Evolutionary conservation across 208 protist genomes (phyloP).

Genomic region (Strigomonas oncopelti): DNA sequence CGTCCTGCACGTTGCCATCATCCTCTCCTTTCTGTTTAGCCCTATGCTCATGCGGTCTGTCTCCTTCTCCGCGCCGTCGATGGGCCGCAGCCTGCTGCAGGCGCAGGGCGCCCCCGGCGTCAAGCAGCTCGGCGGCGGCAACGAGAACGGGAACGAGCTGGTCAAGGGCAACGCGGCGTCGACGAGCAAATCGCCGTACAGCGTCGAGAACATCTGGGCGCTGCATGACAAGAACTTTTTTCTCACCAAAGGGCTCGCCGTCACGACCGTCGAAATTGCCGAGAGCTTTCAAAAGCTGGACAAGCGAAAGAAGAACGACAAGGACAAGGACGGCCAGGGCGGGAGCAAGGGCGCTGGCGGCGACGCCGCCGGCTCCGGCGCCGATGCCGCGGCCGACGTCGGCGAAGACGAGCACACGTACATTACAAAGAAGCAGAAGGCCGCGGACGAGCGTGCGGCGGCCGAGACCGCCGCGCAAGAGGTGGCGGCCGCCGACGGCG

Average conservation of each 20-base stretch:
- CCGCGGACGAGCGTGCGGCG: slow-evolving; percentile 6
- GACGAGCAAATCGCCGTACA: not conserved
- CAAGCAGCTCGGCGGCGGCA: not conserved
- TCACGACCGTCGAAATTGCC: slow-evolving; percentile 26
- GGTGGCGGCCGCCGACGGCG: not conserved
- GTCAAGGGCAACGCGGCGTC: not conserved
- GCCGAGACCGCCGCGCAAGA: not conserved
- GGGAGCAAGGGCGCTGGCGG: not conserved
- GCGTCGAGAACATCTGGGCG: slow-evolving; percentile 37
- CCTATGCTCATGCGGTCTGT: slow-evolving; percentile 36
- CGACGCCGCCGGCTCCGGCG: not conserved
- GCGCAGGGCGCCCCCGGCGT: slow-evolving; percentile 21
- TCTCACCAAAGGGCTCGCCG: slow-evolving; percentile 26
- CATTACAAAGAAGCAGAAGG: slow-evolving; percentile 4
- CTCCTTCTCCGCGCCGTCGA: slow-evolving; percentile 35
- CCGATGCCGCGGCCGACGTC: not conserved
- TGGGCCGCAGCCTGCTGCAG: slow-evolving; percentile 31
- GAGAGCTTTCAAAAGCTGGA: slow-evolving; percentile 13
- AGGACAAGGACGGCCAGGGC: slow-evolving; percentile 9
- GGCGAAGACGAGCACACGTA: slow-evolving; percentile 22
- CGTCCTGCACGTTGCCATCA: slow-evolving; percentile 30
- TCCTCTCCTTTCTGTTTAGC: slow-evolving; percentile 27
- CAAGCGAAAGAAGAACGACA: slow-evolving; percentile 21
- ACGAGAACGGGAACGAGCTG: not conserved
- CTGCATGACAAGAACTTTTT: slow-evolving; percentile 54